Percentiles rank a stretch among this genome's conserved stretches.
Conservation (phyloP, 2,329 filamentous ascomycete genomes). For the Diaporthe nobilis region DNA sequence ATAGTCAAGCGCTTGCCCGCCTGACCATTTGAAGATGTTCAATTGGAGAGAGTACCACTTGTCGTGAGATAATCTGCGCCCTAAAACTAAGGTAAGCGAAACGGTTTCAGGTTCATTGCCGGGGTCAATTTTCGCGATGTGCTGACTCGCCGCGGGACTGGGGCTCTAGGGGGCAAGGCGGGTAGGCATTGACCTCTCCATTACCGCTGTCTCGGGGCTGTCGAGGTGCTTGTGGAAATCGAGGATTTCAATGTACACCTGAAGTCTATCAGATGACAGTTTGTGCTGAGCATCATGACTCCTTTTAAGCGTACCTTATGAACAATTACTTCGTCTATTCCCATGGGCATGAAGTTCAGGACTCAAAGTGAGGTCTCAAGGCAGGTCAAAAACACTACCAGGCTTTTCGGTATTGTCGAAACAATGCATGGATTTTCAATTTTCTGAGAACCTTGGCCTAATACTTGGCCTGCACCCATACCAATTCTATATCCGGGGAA, state of each 20-base stretch:
- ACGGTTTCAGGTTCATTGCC: conserved; percentile 8
- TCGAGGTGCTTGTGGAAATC: no score
- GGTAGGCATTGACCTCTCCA: not conserved
- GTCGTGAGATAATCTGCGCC: not conserved
- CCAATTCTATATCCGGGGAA: not conserved
- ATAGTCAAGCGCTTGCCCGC: no score
- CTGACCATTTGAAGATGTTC: not conserved
- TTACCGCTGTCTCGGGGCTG: no score
- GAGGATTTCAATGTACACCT: not conserved
- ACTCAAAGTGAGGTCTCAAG: not conserved
- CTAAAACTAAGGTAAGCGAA: not conserved
- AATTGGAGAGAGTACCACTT: rapidly evolving
- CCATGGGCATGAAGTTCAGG: not conserved
- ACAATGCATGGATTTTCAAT: not conserved
- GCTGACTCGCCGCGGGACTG: not conserved
- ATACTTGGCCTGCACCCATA: no score
- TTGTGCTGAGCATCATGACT: no score
- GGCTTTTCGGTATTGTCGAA: not conserved
- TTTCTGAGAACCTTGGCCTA: not conserved
- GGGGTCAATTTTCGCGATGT: not conserved
- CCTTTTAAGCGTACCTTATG: no score
- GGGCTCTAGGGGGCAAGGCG: not conserved
- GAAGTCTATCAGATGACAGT: not conserved
- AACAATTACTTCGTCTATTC: not conserved
- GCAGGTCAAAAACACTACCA: not conserved